Evolutionary conservation across 176 grass and related monocot genomes (phyloP).

Genomic region (Aegilops umbellulata): DNA sequence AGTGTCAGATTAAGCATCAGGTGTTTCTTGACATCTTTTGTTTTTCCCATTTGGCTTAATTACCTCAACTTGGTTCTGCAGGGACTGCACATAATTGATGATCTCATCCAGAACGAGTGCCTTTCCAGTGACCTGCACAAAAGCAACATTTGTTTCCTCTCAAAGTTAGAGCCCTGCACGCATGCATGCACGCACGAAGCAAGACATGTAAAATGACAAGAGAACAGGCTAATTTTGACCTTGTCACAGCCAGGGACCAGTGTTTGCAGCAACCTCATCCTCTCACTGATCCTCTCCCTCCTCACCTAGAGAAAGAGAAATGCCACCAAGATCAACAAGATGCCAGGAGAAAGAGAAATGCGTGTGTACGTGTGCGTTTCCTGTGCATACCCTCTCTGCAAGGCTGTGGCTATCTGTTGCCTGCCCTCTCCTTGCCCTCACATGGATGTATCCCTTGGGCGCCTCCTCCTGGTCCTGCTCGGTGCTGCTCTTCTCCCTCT

Average conservation of each 20-base stretch:
- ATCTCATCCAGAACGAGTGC: constrained; percentile 91
- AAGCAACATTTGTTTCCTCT: constrained; percentile 19
- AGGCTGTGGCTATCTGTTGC: constrained; percentile 98
- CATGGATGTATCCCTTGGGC: constrained; percentile 83
- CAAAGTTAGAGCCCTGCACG: not conserved
- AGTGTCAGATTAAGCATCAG: no score
- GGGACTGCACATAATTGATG: constrained; percentile 87
- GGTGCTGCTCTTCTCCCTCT: constrained; percentile 51
- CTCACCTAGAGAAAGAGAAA: constrained; percentile 59
- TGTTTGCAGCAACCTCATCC: constrained; percentile 88
- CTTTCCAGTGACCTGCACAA: constrained; percentile 74
- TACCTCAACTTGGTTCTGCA: constrained; percentile 99
- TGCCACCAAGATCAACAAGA: constrained; percentile 12
- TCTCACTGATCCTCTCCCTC: constrained; percentile 95
- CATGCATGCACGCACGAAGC: constrained; percentile 2
- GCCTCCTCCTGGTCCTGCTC: constrained; percentile 41
- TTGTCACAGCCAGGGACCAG: constrained; percentile 95
- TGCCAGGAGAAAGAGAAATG: constrained; percentile 11
- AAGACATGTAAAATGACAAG: constrained; percentile 2
- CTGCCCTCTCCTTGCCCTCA: constrained; percentile 94
- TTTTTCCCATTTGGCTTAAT: not conserved
- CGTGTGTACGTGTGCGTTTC: constrained; percentile 11
- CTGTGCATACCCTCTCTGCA: constrained; percentile 71
- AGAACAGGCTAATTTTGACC: constrained; percentile 44
- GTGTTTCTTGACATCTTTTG: not conserved